Conservation (phyloP, 2,329 filamentous ascomycete genomes). For the Blumeriella jaapii region DNA sequence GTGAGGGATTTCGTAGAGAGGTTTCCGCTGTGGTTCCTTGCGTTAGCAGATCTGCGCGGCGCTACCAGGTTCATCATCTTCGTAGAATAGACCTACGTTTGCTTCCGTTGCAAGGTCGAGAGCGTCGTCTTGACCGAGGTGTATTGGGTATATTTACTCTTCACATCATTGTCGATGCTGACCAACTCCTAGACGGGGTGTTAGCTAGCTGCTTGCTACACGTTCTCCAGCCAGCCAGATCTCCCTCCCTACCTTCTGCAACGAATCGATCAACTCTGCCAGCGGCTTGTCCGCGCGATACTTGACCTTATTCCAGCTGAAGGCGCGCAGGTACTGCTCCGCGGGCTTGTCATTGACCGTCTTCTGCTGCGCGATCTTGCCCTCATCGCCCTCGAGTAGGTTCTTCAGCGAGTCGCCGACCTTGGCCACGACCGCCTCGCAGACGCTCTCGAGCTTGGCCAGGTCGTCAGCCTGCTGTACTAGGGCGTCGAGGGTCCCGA, state of each 20-base stretch:
- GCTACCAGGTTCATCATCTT: too few species aligned
- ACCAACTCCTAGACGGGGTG: constrained; percentile 55
- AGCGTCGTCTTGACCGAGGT: constrained; percentile 82
- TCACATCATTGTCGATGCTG: constrained; percentile 92
- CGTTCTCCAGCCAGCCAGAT: neutral
- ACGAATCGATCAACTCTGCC: constrained; percentile 70
- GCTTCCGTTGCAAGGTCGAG: constrained; percentile 69
- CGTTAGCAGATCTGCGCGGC: constrained; percentile 13
- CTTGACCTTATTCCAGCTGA: constrained; percentile 96
- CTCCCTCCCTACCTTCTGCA: constrained; percentile 60
- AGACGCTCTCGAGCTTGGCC: constrained; percentile 71
- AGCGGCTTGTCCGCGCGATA: constrained; percentile 89
- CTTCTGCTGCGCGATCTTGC: constrained; percentile 62
- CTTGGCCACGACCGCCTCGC: constrained; percentile 75
- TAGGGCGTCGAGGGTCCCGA: constrained; percentile 87
- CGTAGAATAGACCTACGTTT: constrained; percentile 66
- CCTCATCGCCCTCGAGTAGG: constrained; percentile 27
- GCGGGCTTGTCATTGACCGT: constrained; percentile 84
- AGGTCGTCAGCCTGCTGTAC: constrained; percentile 96
- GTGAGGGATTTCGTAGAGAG: constrained; percentile 87
- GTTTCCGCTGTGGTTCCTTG: constrained; percentile 61
- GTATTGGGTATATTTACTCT: constrained; percentile 88
- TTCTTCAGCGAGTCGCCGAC: constrained; percentile 36
- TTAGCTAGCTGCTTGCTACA: constrained; percentile 1
- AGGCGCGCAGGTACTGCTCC: constrained; percentile 80